Percentiles rank a stretch among this genome's conserved stretches.
Conservation (phyloP, 2,329 filamentous ascomycete genomes). For the Gremmenia infestans region DNA sequence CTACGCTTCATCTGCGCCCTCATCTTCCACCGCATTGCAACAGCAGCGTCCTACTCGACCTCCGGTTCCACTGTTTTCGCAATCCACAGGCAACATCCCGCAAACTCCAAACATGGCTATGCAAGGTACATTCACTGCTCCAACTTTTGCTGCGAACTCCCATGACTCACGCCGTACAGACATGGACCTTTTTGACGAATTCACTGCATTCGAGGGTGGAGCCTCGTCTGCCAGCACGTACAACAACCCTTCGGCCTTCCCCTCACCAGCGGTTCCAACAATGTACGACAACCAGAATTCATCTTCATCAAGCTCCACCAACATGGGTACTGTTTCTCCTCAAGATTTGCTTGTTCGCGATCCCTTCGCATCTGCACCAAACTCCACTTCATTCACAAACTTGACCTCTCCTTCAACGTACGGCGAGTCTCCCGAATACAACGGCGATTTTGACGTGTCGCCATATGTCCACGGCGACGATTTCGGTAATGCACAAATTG, state of each 20-base stretch:
- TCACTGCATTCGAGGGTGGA: conserved; percentile 47
- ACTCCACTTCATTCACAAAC: conserved; percentile 76
- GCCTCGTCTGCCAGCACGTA: conserved; percentile 23
- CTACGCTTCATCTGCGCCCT: conserved; percentile 63
- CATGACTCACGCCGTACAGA: conserved; percentile 39
- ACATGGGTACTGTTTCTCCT: conserved; percentile 72
- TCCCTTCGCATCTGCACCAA: conserved; percentile 68
- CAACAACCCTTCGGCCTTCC: conserved; percentile 22
- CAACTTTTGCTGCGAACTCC: conserved; percentile 13
- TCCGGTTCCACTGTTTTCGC: conserved; percentile 67
- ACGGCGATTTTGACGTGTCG: conserved; percentile 69
- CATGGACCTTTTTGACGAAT: conserved; percentile 51
- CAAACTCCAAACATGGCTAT: conserved; percentile 47
- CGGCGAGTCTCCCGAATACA: conserved; percentile 69
- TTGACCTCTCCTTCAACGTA: conserved; percentile 79
- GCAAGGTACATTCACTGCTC: conserved; percentile 43
- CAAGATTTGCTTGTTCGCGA: conserved; percentile 72
- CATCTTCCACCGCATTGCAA: conserved; percentile 54
- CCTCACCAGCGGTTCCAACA: conserved; percentile 33
- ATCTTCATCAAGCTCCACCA: conserved; percentile 41
- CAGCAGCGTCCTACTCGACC: conserved; percentile 52
- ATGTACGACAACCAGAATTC: conserved; percentile 44
- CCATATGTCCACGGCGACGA: conserved; percentile 63
- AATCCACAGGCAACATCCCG: conserved; percentile 50
- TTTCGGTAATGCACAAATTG: conserved; percentile 37